Percentiles rank a stretch among this genome's conserved stretches.
phyloP scores from a whole-genome alignment of 1,284 basidiomycete genomes.

The Trichosporon asahii region DNA sequence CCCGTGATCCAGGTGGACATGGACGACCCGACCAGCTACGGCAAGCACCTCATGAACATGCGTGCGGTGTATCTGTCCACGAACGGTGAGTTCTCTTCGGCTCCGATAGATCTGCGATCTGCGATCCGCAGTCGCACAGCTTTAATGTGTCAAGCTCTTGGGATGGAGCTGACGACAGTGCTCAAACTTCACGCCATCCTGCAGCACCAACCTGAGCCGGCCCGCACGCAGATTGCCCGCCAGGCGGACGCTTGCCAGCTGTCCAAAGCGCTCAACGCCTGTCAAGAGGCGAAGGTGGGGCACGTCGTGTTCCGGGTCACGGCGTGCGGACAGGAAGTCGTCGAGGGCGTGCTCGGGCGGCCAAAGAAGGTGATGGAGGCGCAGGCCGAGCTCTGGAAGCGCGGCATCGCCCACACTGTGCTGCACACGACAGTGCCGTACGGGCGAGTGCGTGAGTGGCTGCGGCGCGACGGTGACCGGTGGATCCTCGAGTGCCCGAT shows the following conservation, averaged over 20 bases:
- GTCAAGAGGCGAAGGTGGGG: conserved; percentile 19
- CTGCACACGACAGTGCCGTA: conserved; percentile 28
- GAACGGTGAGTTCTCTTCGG: conserved; percentile 15
- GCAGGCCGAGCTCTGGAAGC: conserved; percentile 30
- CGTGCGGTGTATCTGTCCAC: conserved; percentile 29
- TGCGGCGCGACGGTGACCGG: conserved; percentile 3
- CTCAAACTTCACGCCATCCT: conserved; percentile 24
- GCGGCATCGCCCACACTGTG: conserved; percentile 29
- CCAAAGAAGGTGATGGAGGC: conserved; percentile 18
- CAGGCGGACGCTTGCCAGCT: conserved; percentile 22
- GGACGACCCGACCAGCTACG: conserved; percentile 27
- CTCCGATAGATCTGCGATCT: background rate
- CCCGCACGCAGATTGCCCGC: conserved; percentile 23
- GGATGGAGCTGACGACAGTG: conserved; percentile 11
- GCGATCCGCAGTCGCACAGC: background rate
- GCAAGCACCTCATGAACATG: conserved; percentile 22
- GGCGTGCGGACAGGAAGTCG: conserved; percentile 25
- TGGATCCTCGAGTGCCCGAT: conserved; percentile 30
- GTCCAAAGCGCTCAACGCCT: conserved; percentile 22
- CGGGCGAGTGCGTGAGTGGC: conserved; percentile 19
- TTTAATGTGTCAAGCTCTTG: background rate
- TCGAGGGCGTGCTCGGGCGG: conserved; percentile 19
- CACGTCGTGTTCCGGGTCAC: conserved; percentile 25
- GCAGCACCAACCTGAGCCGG: conserved; percentile 24
- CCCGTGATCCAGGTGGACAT: conserved; percentile 31